Evolutionary conservation across 306 rosid genomes (phyloP).

Genomic region (Phaseolus lunatus): DNA sequence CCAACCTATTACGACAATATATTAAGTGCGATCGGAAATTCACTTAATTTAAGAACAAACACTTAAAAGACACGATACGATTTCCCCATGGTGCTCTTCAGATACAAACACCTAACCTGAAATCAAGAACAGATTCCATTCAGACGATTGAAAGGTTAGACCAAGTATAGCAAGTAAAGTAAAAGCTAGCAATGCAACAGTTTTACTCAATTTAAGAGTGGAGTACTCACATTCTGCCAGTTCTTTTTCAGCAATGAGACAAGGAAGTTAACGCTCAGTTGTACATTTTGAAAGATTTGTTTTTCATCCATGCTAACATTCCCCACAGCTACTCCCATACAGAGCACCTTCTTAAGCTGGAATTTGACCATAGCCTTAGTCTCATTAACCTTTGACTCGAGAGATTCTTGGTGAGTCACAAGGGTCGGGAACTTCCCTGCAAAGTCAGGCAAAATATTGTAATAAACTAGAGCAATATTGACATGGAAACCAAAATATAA

Average conservation of each 20-base stretch:
- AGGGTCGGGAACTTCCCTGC: conserved; percentile 87
- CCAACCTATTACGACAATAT: conserved; percentile 24
- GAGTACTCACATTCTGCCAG: conserved; percentile 80
- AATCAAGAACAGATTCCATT: conserved; percentile 19
- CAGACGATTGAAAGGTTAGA: background rate
- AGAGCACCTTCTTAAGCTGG: conserved; percentile 87
- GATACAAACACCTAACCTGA: conserved; percentile 59
- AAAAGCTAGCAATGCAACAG: background rate
- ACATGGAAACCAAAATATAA: background rate
- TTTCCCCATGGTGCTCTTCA: conserved; percentile 61
- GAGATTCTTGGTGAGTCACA: conserved; percentile 85
- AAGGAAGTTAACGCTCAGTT: conserved; percentile 81
- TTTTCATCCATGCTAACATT: conserved; percentile 90
- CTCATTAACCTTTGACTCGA: conserved; percentile 81
- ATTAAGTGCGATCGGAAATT: background rate
- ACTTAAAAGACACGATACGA: conserved; percentile 53
- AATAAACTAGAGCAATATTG: background rate
- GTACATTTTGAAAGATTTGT: conserved; percentile 87
- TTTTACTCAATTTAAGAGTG: background rate
- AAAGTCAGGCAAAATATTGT: background rate
- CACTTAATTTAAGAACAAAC: background rate
- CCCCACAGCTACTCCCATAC: conserved; percentile 94
- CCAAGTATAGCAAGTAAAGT: background rate
- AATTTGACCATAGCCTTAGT: conserved; percentile 86
- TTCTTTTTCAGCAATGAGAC: conserved; percentile 86